Evolutionary conservation across 139 green algal genomes (phyloP), one percentile per base, ranked within the genome.

Genomic region (Chlorella sp.): DNA sequence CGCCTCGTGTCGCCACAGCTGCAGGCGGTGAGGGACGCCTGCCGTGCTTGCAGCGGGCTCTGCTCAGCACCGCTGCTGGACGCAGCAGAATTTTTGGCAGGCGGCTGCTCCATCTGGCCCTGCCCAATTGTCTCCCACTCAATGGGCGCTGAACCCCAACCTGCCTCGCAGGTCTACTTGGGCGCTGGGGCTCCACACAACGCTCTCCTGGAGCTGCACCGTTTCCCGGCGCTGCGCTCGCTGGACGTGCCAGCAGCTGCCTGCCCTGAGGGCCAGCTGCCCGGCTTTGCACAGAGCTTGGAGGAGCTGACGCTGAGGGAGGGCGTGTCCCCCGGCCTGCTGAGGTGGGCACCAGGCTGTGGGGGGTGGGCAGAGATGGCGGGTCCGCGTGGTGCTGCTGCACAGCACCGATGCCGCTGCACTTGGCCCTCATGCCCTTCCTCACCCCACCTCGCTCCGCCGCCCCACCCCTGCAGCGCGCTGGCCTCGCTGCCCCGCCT

Each of bases 221-320:
- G 74, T 55, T 81, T 81, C 55, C 30, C 55, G 3, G 55, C 21
- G 6, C 74, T 81, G 55, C 74, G 51, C 21, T 69, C 74, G 21
- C 55, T 81, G 15, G 74, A 81, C 74, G 7, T 81, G 32, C 55
- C 74, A 3, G 56, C 21, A 2, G 55, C 55, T 0, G 74, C 32
- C 9, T 38, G 28, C 74, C 9, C n/a, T 23, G 55, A 11, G 21
- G 23, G 28, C 74, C 23, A 25, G 17, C 30, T 47, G 55, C 32
- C 68, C 16, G 28, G 32, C 1, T 25, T 9, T 7, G 25, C 56
- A 0, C 7, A 12, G 15, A 57, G 47, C 32, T 55, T 81, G 34
- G 34, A 70, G 34, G 74, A 81, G 55, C 74, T 81, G 32, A 81
- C 74, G 20, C 74, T 81, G 55, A 34, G 74, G 16, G 74, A 81